These are phyloP conservation scores for Ustilago bromivora DNA, from an alignment of 1,284 basidiomycete species.

Conservation along the genomic window DNA sequence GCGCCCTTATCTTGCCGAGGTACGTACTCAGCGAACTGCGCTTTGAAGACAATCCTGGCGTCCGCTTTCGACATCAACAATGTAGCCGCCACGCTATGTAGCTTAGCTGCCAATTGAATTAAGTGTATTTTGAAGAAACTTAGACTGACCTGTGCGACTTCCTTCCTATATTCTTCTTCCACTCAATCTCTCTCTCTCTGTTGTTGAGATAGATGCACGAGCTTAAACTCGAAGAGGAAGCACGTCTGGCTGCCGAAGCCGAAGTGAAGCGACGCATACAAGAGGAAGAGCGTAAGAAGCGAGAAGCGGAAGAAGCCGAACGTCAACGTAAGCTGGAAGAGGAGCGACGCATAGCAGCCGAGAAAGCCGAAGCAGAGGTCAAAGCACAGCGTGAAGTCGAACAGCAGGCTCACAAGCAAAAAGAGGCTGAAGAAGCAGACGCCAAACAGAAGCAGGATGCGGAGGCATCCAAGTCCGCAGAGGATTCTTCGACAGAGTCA, in stretches of 20 bases:
- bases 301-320: constrained; percentile 33
- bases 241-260: constrained; percentile 33
- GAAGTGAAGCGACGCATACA: constrained; percentile 29
- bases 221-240: constrained; percentile 39
- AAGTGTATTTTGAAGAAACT: neutral
- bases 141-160: constrained; percentile 15
- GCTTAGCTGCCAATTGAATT: neutral
- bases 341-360: constrained; percentile 27
- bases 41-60: neutral
- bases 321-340: constrained; percentile 33
- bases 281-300: constrained; percentile 44
- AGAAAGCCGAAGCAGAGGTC: constrained; percentile 27
- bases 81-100: neutral
- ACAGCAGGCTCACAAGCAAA: constrained; percentile 16
- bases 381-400: constrained; percentile 17
- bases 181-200: neutral
- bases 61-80: neutral
- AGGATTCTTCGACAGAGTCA: neutral
- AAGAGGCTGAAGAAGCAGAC: constrained; percentile 31
- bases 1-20: constrained; percentile 54
- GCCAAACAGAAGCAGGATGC: constrained; percentile 16
- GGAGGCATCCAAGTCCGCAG: constrained; percentile 3
- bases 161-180: neutral
- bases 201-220: constrained; percentile 16
- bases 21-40: constrained; percentile 23